phyloP scores from a whole-genome alignment of 2,329 filamentous ascomycete genomes.

The Cytospora mali region DNA sequence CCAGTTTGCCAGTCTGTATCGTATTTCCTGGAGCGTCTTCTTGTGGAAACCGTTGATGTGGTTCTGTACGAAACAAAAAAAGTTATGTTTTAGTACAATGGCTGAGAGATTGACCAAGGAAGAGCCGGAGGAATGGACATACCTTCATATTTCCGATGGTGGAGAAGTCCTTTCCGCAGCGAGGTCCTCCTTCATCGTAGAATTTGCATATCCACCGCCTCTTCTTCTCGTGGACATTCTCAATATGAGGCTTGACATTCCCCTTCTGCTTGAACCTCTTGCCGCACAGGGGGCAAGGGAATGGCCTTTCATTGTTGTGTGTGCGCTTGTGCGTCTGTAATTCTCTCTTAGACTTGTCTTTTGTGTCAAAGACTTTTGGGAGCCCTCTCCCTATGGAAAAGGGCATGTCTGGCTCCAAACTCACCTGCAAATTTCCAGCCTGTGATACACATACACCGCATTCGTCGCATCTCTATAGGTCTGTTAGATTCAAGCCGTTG shows the following conservation, averaged over 20 bases:
- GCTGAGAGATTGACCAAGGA: neutral
- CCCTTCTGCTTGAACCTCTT: constrained; percentile 85
- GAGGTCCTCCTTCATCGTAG: constrained; percentile 52
- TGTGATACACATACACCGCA: constrained; percentile 87
- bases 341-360: constrained; percentile 23
- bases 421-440: constrained; percentile 83
- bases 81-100: neutral
- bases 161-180: constrained; percentile 83
- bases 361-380: neutral
- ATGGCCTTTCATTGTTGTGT: constrained; percentile 86
- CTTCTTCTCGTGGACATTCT: constrained; percentile 69
- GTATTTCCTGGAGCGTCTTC: neutral
- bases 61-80: constrained; percentile 3
- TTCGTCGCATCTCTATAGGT: constrained; percentile 34
- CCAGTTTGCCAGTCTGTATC: constrained; percentile 15
- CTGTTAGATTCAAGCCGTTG: neutral
- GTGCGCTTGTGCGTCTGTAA: constrained; percentile 78
- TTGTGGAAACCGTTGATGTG: constrained; percentile 26
- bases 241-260: constrained; percentile 81
- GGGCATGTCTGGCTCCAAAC: constrained; percentile 28
- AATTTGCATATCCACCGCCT: constrained; percentile 83
- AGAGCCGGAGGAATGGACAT: constrained; percentile 27
- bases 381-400: neutral
- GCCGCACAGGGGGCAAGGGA: constrained; percentile 75
- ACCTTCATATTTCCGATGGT: constrained; percentile 93